Evolutionary conservation across 2,329 filamentous ascomycete species (phyloP).

Genomic region (Akanthomyces uredinophilus): DNA sequence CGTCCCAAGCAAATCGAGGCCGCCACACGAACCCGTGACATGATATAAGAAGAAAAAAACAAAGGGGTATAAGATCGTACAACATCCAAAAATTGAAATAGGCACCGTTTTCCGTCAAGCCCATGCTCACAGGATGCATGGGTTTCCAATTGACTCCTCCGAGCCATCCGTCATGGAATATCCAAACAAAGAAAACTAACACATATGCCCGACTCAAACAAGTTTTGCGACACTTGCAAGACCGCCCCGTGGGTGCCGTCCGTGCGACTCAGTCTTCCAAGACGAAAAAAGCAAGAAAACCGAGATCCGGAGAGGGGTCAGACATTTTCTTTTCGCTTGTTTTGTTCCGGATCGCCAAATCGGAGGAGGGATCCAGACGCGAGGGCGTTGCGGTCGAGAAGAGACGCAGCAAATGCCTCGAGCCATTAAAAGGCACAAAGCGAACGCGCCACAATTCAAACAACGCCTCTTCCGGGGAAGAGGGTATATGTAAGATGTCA

Average conservation of each 20-base stretch:
- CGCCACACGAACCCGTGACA: neutral
- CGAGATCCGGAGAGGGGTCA: neutral
- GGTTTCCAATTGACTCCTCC: neutral
- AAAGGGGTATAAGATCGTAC: constrained; percentile 11
- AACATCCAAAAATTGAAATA: neutral
- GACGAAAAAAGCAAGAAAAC: neutral
- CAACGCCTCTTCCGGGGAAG: neutral
- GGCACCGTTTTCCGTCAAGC: neutral
- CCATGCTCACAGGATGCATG: neutral
- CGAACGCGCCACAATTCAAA: neutral
- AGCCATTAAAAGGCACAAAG: too few species aligned
- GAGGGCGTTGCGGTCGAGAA: neutral
- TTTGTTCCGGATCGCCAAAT: neutral
- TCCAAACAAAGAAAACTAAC: neutral
- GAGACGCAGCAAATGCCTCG: too few species aligned
- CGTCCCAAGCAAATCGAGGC: neutral
- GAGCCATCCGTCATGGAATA: neutral
- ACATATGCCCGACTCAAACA: neutral
- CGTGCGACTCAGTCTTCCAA: neutral
- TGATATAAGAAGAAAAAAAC: neutral
- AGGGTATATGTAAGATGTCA: neutral
- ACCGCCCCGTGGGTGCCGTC: neutral
- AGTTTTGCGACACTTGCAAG: neutral
- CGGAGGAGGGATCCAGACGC: neutral
- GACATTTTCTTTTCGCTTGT: neutral